A percentile compares a stretch with the other conserved stretches of the same genome.
Evolutionary conservation across 768 basidiomycete genomes (phyloP).

Genomic region (Termitomyces sp.): DNA sequence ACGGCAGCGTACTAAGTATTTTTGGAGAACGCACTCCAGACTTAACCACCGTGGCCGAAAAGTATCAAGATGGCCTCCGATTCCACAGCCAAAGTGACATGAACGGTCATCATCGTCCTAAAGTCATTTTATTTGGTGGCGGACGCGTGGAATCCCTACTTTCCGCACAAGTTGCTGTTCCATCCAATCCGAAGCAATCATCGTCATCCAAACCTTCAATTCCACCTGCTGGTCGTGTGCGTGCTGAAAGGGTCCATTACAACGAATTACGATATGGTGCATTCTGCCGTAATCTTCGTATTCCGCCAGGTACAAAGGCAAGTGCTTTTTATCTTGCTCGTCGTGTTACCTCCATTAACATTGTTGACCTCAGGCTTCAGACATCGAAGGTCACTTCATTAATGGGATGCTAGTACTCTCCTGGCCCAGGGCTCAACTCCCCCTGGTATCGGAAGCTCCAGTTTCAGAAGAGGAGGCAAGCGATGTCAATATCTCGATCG

Average conservation of each 20-base stretch:
- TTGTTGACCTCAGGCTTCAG: conserved; percentile 1
- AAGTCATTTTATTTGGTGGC: conserved; percentile 10
- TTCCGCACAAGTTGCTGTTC: not conserved
- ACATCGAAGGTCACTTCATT: conserved; percentile 6
- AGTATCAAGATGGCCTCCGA: conserved; percentile 7
- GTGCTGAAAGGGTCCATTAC: conserved; percentile 6
- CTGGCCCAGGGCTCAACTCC: conserved; percentile 3
- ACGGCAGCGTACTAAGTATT: conserved; percentile 30
- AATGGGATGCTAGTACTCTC: conserved; percentile 15
- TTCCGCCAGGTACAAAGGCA: conserved; percentile 38
- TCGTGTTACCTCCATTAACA: not conserved
- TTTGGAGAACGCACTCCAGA: conserved; percentile 28
- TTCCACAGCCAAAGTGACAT: conserved; percentile 7
- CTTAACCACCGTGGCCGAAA: conserved; percentile 3
- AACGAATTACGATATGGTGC: conserved; percentile 41
- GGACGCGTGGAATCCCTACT: conserved; percentile 8
- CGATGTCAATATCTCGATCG: conserved; percentile 1
- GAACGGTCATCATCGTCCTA: not conserved
- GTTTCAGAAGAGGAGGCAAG: not conserved
- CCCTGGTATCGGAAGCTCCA: not conserved
- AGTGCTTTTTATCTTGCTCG: conserved; percentile 2
- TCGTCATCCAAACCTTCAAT: not conserved
- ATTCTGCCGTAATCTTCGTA: conserved; percentile 34
- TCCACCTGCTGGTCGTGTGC: not conserved
- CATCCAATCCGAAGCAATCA: not conserved